Percentiles rank a stretch among this genome's conserved stretches.
phyloP scores from a whole-genome alignment of 208 protist species.

The Angomonas ambiguus region DNA sequence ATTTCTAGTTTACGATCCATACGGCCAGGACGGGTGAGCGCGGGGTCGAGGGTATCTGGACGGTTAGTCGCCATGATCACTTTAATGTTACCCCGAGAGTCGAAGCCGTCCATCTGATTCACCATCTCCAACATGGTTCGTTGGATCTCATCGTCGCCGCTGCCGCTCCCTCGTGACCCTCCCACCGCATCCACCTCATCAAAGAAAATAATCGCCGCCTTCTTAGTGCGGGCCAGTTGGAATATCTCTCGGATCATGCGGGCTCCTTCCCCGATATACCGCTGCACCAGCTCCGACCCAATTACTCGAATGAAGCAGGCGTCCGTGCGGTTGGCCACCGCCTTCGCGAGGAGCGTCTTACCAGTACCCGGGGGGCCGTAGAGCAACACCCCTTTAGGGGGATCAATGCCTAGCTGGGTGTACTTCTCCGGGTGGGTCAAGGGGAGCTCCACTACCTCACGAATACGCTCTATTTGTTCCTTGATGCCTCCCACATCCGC shows the following conservation, averaged over 20 bases:
- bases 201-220: slow-evolving; percentile 99
- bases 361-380: slow-evolving; percentile 99
- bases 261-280: slow-evolving; percentile 99
- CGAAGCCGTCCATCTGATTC: slow-evolving; percentile 99
- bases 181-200: slow-evolving; percentile 99
- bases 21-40: slow-evolving; percentile 98
- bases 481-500: slow-evolving; percentile 99
- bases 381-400: slow-evolving; percentile 99
- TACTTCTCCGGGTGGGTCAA: slow-evolving; percentile 99
- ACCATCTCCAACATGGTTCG: slow-evolving; percentile 99
- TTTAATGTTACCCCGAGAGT: slow-evolving; percentile 99
- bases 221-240: slow-evolving; percentile 98
- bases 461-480: slow-evolving; percentile 99
- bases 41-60: slow-evolving; percentile 99
- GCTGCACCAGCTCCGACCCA: slow-evolving; percentile 99
- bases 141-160: slow-evolving; percentile 99
- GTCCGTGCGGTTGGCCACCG: slow-evolving; percentile 99
- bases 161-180: slow-evolving; percentile 80
- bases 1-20: slow-evolving; percentile 99
- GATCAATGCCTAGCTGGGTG: slow-evolving; percentile 99
- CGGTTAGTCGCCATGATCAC: slow-evolving; percentile 99
- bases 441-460: slow-evolving; percentile 99
- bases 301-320: slow-evolving; percentile 99
- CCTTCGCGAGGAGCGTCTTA: slow-evolving; percentile 99
- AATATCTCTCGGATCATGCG: slow-evolving; percentile 99